Conservation (phyloP, 768 basidiomycete species). For the Xerocomellus intermedius region DNA sequence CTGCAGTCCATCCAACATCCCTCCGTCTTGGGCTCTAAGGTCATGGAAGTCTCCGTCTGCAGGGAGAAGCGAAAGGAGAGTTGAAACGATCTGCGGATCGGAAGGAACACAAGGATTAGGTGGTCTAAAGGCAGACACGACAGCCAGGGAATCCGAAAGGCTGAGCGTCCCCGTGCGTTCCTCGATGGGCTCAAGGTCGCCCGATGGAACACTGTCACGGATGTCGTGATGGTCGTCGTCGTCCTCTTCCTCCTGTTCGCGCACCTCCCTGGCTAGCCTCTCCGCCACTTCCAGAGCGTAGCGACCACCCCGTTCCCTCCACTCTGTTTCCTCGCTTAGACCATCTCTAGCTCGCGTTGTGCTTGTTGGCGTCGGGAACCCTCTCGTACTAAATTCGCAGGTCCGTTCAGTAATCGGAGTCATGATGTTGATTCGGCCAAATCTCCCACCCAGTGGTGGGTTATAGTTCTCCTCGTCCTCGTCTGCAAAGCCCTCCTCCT, state of each 20-base stretch:
- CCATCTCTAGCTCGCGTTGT: constrained; percentile 46
- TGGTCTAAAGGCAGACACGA: constrained; percentile 64
- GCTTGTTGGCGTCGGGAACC: constrained; percentile 39
- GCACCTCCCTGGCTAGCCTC: constrained; percentile 51
- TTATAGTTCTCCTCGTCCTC: constrained; percentile 33
- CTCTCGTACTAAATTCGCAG: constrained; percentile 72
- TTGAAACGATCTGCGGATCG: constrained; percentile 59
- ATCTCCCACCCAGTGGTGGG: constrained; percentile 66
- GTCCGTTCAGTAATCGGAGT: constrained; percentile 97
- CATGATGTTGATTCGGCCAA: constrained; percentile 88
- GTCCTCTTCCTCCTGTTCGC: constrained; percentile 24
- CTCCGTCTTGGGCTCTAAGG: constrained; percentile 49
- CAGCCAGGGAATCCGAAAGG: constrained; percentile 59
- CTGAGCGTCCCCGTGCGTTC: constrained; percentile 65
- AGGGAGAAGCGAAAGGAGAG: constrained; percentile 62
- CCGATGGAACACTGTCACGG: constrained; percentile 4
- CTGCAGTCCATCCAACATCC: constrained; percentile 67
- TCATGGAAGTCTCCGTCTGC: constrained; percentile 63
- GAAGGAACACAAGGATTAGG: constrained; percentile 90
- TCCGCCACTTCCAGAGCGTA: constrained; percentile 57
- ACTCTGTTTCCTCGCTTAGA: constrained; percentile 17
- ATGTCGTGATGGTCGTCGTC: constrained; percentile 12
- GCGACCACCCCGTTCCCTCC: constrained; percentile 22
- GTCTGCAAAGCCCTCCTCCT: constrained; percentile 29
- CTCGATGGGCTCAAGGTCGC: constrained; percentile 39